Base-by-base conservation (phyloP, 1,139 yeast species). In the Yamadazyma jaroonii region DNA sequence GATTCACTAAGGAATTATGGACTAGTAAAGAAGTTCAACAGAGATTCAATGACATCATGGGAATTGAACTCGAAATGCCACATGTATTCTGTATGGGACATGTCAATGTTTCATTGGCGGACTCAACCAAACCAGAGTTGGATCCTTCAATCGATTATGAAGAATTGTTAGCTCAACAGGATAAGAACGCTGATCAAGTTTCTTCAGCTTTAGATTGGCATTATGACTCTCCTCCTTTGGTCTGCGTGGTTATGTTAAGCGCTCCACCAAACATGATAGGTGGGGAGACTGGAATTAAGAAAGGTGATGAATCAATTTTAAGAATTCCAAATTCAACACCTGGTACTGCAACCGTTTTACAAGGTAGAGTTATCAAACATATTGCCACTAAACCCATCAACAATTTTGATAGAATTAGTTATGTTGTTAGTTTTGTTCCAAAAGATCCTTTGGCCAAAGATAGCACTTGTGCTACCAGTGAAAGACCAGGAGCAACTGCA, bases 371-470 rank as follows among this genome's bases (percentile, higher is more conserved):
- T 4, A 45, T 50, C 11, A 50, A 48, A 33, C 54, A 50, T 29
- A 46, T 49, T 29, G 54, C 53, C 8, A 46, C 54, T 9, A 62
- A 60, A 37, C 67, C 67, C 9, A 46, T 60, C 26, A 55, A 61
- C 22, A 59, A 60, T 36, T 51, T 52, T 29, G 62, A 62, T 36
- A 48, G 67, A 47, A 61, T 62, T 32, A 50, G 60, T 32, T 52
- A 61, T 72, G 76, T 72, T 21, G 62, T 69, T 9, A 60, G 71
- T 6, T 69, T 61, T 49, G 59, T 72, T 36, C 74, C 78, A 27
- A 59, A 56, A 36, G 64, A 69, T 45, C 64, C 70, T 12, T 40
- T 51, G 36, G 42, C 52, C 27, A 46, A 52, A 31, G 78, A 73
- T 40, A 63, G 63, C 9, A 60, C 72, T 6, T 69, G 66, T 25